Base-by-base conservation (phyloP, 805 yeast genomes). In the Cyberlindnera maritima region DNA sequence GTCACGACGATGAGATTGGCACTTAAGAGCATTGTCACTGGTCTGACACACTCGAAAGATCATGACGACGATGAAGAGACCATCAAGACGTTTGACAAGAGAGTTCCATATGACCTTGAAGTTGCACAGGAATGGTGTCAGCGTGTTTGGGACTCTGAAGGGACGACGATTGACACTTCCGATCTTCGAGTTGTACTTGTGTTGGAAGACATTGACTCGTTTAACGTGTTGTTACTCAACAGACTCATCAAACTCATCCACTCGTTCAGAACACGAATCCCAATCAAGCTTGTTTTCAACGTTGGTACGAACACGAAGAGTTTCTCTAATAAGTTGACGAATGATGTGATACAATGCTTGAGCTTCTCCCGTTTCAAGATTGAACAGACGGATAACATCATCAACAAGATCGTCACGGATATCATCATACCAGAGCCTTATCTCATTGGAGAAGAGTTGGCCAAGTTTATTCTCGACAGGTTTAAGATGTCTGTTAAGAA, bases 171-270 rank as follows among this genome's bases (percentile, higher is more conserved):
- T 6, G 8, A 26, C 2, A 26, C 21, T 1, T 41, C 57, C 2
- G 52, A 52, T 32, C 36, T 54, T 2, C 49, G 61, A 26, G 39
- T 61, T 6, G 46, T 59, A 3, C 20, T 61, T 10, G 44, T 60
- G 1, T 49, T 61, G 26, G 62, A 61, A 36, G 65, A 61, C 39
- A 42, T 55, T 17, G 64, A 61, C 29, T 59, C 63, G 1, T 57
- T 60, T 41, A 55, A 55, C 33, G 31, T 54, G 3, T 10, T 46
- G 1, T 26, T 56, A 15, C 33, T 61, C n/a, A 58, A 59, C 39
- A 48, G 48, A 14, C 31, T 60, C 7, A 14, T 61, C 31, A 48
- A 43, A 26, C 36, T 61, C 5, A 23, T 55, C 4, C 35, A 48
- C 21, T 41, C 57, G 6, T 59, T 48, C 38, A 39, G 43, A 11